A percentile compares a stretch with the other conserved stretches of the same genome.
Evolutionary conservation across 257 asterid species (phyloP).

Genomic region (Penstemon eatonii): DNA sequence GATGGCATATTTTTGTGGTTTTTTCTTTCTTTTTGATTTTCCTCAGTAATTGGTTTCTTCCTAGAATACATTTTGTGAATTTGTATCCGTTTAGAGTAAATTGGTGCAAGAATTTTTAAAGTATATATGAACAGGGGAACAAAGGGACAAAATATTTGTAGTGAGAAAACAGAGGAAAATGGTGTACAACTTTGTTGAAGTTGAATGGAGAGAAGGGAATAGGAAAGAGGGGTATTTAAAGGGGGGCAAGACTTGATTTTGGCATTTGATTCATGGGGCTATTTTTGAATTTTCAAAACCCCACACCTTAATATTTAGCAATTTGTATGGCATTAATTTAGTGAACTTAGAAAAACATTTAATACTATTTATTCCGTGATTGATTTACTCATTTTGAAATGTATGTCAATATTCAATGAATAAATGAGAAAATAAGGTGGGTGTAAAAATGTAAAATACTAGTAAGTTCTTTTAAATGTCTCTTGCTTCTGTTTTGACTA

Average conservation of each 20-base stretch:
- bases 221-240: no score
- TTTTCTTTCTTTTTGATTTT: slow-evolving; percentile 33
- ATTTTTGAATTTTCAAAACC: background rate
- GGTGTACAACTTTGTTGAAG: background rate
- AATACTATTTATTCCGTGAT: no score
- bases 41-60: slow-evolving; percentile 37
- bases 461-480: background rate
- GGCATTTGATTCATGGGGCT: background rate
- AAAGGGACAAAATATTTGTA: slow-evolving; percentile 4
- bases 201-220: slow-evolving; percentile 24
- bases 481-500: slow-evolving; percentile 16
- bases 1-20: slow-evolving; percentile 45
- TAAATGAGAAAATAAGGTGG: background rate
- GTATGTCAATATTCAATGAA: no score
- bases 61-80: slow-evolving; percentile 41
- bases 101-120: background rate
- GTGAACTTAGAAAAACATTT: background rate
- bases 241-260: background rate
- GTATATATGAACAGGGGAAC: slow-evolving; percentile 13
- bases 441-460: background rate
- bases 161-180: slow-evolving; percentile 16
- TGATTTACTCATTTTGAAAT: no score
- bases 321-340: background rate
- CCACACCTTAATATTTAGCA: background rate
- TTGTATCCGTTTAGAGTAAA: background rate